These are phyloP conservation scores for Phanerochaete carnosa DNA, from an alignment of 768 basidiomycete species.

Conservation along the genomic window DNA sequence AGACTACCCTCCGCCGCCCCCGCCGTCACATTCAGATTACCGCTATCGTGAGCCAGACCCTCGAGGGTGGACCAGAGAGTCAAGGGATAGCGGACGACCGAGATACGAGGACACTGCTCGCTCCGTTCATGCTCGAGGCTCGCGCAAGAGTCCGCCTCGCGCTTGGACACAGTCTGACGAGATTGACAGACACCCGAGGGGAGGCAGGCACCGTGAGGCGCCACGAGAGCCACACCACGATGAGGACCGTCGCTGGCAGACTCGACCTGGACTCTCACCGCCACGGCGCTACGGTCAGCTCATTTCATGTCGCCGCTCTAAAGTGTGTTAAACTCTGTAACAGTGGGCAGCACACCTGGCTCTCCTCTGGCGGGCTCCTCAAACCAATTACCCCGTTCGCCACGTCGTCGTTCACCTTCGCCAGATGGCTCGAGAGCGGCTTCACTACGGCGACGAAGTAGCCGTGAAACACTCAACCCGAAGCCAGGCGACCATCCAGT, in stretches of 20 bases:
- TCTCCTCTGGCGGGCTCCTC: conserved; percentile 8
- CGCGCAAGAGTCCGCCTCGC: not conserved
- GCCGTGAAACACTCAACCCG: not conserved
- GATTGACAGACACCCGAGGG: conserved; percentile 3
- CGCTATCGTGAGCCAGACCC: conserved; percentile 3
- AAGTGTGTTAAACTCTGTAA: not conserved
- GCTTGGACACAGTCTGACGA: conserved; percentile 2
- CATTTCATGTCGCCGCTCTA: not conserved
- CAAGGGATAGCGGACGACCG: not conserved
- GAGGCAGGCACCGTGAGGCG: not conserved
- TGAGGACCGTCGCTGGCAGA: not conserved
- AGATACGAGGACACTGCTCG: not conserved
- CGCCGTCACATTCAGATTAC: not conserved
- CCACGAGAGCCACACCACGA: not conserved
- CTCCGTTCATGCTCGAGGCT: not conserved
- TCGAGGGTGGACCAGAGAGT: conserved; percentile 1
- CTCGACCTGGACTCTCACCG: not conserved
- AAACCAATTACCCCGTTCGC: not conserved
- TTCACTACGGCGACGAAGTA: not conserved
- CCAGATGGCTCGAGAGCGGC: not conserved
- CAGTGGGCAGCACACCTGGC: conserved; percentile 6
- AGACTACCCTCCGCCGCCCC: conserved; percentile 12
- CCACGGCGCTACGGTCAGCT: not conserved
- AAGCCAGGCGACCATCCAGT: conserved; percentile 13
- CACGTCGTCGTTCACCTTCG: conserved; percentile 11